Evolutionary conservation across 2,329 filamentous ascomycete species (phyloP), one percentile per base, ranked within the genome.

Genomic region (Fusarium subglutinans): DNA sequence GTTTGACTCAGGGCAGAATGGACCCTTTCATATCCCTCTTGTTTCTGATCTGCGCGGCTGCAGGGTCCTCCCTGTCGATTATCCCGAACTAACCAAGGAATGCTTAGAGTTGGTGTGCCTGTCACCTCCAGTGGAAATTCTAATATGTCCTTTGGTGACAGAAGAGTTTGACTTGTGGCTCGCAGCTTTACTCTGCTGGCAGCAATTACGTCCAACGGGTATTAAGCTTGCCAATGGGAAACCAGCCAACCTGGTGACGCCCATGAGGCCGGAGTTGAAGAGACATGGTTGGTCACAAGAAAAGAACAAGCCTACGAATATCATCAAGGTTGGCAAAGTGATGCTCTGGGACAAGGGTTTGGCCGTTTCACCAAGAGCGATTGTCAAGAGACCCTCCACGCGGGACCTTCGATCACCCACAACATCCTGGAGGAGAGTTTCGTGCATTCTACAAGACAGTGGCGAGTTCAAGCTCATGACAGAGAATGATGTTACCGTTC

Each of bases 321-420:
- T 98, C 74, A 98, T 98, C 85, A 99, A 98, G 81, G 94, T 98
- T 54, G 96, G 95, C 63, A 95, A 95, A 80, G 90, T 98, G 80
- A 91, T 95, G 79, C 87, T 97, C 53, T 98, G 95, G 96, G 95
- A 98, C 82, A 96, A 93, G 80, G 92, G 91, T 4, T 79, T 85
- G 12, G 86, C 89, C 18, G 82, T 83, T 24, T 87, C 87, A 43
- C 89, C 90, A 11, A 84, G 86, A 50, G 85, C 89, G 24, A 87
- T 91, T 63, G 85, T 89, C 56, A 88, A 86, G 76, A 84, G 88
- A 8, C 86, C 89, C 6, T 91, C 90, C 4, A 89, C 89, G 3
- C 84, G 88, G 67, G 89, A 91, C 78, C 77, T 88, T 30, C 84
- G 86, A 35, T 87, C 87, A 18, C 82, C 86, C 2, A 83, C 83